Evolutionary conservation across 2,329 filamentous ascomycete genomes (phyloP).

Genomic region (Fusarium pseudograminearum): DNA sequence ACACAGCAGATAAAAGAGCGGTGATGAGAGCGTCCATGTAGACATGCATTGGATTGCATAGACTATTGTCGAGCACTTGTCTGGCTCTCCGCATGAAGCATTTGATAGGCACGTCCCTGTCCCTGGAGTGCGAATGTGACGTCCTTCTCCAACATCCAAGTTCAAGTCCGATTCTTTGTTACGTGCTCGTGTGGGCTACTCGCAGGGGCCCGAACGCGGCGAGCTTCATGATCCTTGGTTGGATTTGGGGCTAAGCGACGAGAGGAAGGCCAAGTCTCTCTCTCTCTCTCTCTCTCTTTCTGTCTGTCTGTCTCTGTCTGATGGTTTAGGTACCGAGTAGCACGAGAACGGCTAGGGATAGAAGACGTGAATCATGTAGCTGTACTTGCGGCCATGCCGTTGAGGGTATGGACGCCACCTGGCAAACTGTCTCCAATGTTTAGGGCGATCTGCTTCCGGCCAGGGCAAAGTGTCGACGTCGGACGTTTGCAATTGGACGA

Average conservation of each 20-base stretch:
- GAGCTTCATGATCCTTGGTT: conserved; percentile 42
- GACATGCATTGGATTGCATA: conserved; percentile 9
- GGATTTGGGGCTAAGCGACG: conserved; percentile 39
- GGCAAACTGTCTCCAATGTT: conserved; percentile 35
- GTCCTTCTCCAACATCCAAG: conserved; percentile 38
- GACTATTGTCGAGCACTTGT: conserved; percentile 10
- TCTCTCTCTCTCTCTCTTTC: background rate
- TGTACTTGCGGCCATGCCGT: conserved; percentile 42
- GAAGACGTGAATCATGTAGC: conserved; percentile 14
- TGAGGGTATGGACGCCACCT: conserved; percentile 35
- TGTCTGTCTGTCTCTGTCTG: background rate
- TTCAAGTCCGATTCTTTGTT: conserved; percentile 37
- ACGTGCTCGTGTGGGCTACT: conserved; percentile 45
- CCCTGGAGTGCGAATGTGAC: conserved; percentile 34
- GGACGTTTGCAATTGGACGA: conserved; percentile 41
- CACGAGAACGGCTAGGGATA: conserved; percentile 34
- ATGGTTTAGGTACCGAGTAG: conserved; percentile 34
- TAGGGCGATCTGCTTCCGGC: conserved; percentile 46
- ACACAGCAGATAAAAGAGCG: conserved; percentile 32
- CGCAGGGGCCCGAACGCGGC: conserved; percentile 38
- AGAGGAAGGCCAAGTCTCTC: conserved; percentile 32
- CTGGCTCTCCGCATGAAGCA: conserved; percentile 35
- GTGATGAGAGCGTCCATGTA: conserved; percentile 22
- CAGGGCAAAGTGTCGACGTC: conserved; percentile 40
- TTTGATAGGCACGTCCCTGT: conserved; percentile 30